phyloP scores from a whole-genome alignment of 768 basidiomycete genomes.

The Lentinula raphanica region DNA sequence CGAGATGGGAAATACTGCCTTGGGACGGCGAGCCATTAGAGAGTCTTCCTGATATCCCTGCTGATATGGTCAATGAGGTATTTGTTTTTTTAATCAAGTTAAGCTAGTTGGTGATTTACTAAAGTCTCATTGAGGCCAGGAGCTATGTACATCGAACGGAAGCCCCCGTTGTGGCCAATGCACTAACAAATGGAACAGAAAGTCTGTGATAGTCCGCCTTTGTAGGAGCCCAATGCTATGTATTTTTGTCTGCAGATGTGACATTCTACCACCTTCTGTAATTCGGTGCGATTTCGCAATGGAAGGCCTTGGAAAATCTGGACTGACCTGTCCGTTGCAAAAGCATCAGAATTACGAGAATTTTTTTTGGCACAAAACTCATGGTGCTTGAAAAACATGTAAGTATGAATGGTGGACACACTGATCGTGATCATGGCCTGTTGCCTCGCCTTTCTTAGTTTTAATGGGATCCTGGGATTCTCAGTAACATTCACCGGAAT shows the following conservation, averaged over 20 bases:
- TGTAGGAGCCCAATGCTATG: not conserved
- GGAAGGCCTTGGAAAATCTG: no score
- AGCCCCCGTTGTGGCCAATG: not conserved
- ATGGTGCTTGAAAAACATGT: not conserved
- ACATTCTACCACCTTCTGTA: not conserved
- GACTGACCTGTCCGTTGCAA: no score
- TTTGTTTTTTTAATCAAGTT: constrained; percentile 6
- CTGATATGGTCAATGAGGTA: constrained; percentile 55
- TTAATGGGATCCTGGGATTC: not conserved
- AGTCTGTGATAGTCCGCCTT: constrained; percentile 2
- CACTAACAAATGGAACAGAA: not conserved
- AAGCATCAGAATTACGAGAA: no score
- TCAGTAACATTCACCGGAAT: not conserved
- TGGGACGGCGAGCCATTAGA: constrained; percentile 51
- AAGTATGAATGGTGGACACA: not conserved
- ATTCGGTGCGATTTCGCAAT: not conserved
- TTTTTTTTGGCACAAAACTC: not conserved
- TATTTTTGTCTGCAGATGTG: not conserved
- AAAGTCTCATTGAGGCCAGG: not conserved
- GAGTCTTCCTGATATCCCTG: constrained; percentile 55
- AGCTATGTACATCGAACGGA: constrained; percentile 1
- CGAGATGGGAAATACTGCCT: constrained; percentile 64
- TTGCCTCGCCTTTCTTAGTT: not conserved
- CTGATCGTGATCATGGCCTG: not conserved
- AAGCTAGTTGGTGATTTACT: not conserved